Percentiles rank a stretch among this genome's conserved stretches.
These are phyloP conservation scores for Backusella tarrabulga DNA, from an alignment of 192 early-diverging fungal species.

Conservation along the genomic window DNA sequence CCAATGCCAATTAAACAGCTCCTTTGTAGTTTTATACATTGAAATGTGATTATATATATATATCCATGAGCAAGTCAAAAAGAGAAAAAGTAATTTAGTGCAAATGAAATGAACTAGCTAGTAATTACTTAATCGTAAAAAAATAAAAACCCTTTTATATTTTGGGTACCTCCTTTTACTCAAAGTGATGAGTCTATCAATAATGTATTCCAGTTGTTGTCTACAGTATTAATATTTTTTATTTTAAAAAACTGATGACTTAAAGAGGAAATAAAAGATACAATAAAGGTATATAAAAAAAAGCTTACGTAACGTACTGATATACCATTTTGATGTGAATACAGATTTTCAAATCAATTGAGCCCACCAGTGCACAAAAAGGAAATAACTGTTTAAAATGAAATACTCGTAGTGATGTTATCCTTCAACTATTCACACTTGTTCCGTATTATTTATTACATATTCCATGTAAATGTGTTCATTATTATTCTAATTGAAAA, in stretches of 20 bases:
- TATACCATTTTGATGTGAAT: background rate
- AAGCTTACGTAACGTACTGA: background rate
- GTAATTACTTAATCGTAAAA: background rate
- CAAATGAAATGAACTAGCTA: background rate
- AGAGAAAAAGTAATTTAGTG: background rate
- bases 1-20: background rate
- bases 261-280: background rate
- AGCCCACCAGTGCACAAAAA: background rate
- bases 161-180: background rate
- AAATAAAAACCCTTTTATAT: background rate
- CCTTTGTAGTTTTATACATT: background rate
- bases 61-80: background rate
- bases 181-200: background rate
- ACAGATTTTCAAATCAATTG: background rate
- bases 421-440: background rate
- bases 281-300: background rate
- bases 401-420: background rate
- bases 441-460: background rate
- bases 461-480: background rate
- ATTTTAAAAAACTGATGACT: background rate
- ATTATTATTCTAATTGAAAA: background rate
- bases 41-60: background rate
- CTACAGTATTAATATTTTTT: background rate
- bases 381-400: background rate
- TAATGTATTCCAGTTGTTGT: background rate